Conservation (phyloP, 2,329 filamentous ascomycete species). For the Monosporascus sp. region DNA sequence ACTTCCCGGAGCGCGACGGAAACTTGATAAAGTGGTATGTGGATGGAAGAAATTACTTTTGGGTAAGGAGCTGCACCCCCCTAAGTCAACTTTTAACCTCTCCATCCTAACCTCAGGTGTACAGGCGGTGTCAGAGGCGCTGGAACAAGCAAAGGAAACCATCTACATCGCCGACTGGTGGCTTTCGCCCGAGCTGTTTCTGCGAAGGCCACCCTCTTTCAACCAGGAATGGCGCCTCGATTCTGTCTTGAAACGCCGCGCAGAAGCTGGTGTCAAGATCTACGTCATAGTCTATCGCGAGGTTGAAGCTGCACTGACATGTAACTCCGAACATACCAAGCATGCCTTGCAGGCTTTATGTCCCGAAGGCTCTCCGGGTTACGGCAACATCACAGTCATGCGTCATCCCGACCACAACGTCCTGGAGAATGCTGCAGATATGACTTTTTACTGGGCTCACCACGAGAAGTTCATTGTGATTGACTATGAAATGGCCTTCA, state of each 20-base stretch:
- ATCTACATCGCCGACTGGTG: slow-evolving; percentile 99
- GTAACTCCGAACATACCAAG: slow-evolving; percentile 91
- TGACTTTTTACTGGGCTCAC: slow-evolving; percentile 98
- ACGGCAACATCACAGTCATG: slow-evolving; percentile 85
- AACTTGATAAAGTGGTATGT: slow-evolving; percentile 97
- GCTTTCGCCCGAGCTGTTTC: slow-evolving; percentile 82
- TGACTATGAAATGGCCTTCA: slow-evolving; percentile 85
- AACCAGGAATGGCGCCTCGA: slow-evolving; percentile 87
- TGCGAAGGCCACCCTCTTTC: slow-evolving; percentile 75
- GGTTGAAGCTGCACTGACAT: slow-evolving; percentile 74
- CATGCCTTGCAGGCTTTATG: slow-evolving; percentile 75
- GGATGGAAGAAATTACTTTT: slow-evolving; percentile 92
- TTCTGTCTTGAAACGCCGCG: slow-evolving; percentile 77
- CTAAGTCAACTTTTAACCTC: neutral
- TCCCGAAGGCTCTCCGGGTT: slow-evolving; percentile 72
- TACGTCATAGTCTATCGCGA: slow-evolving; percentile 92
- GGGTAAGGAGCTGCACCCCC: slow-evolving; percentile 40
- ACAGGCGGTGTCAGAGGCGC: slow-evolving; percentile 72
- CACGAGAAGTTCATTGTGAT: slow-evolving; percentile 98
- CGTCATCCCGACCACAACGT: slow-evolving; percentile 94
- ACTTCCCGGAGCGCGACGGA: slow-evolving; percentile 77
- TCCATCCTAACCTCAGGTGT: slow-evolving; percentile 1
- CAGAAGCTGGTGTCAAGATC: slow-evolving; percentile 91
- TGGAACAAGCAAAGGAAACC: slow-evolving; percentile 85
- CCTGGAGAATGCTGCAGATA: slow-evolving; percentile 87